These are phyloP conservation scores for Bullera alba DNA, from an alignment of 768 basidiomycete species.

Conservation along the genomic window DNA sequence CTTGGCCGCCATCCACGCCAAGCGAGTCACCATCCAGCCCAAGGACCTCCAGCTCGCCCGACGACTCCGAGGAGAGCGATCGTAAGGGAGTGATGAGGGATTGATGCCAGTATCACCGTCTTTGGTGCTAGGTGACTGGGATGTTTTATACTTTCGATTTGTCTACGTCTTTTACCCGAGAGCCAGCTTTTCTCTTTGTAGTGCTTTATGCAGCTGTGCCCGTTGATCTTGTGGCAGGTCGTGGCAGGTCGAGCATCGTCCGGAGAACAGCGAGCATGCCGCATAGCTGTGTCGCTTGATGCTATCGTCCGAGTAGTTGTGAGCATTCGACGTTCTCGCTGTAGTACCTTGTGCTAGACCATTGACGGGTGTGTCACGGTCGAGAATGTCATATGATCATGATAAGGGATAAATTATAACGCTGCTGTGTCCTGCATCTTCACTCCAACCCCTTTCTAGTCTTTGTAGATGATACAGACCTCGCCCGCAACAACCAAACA, in stretches of 20 bases:
- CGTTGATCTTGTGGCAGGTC: not conserved
- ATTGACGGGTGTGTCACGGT: too few relatives aligned
- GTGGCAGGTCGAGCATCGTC: not conserved
- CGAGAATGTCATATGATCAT: too few relatives aligned
- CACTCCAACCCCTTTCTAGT: too few relatives aligned
- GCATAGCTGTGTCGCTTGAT: too few relatives aligned
- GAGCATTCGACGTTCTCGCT: too few relatives aligned
- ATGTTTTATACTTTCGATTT: constrained; percentile 6
- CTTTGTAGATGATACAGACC: constrained; percentile 50
- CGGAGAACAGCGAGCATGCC: not conserved
- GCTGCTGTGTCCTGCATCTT: too few relatives aligned
- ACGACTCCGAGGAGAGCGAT: constrained; percentile 44
- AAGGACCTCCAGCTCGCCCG: constrained; percentile 51
- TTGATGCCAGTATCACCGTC: not conserved
- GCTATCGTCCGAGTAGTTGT: too few relatives aligned
- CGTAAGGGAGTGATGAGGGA: constrained; percentile 23
- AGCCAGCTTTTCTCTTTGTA: constrained; percentile 1
- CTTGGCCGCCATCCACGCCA: constrained; percentile 52
- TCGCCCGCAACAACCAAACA: constrained; percentile 68
- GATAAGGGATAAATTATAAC: too few relatives aligned
- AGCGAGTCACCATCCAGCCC: constrained; percentile 65
- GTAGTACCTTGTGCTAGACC: too few relatives aligned
- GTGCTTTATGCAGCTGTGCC: constrained; percentile 6
- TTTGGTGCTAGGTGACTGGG: not conserved
- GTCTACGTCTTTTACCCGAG: not conserved